Percentiles rank a stretch among this genome's conserved stretches.
phyloP scores from a whole-genome alignment of 2,329 filamentous ascomycete species.

The Aphanoascus verrucosus region DNA sequence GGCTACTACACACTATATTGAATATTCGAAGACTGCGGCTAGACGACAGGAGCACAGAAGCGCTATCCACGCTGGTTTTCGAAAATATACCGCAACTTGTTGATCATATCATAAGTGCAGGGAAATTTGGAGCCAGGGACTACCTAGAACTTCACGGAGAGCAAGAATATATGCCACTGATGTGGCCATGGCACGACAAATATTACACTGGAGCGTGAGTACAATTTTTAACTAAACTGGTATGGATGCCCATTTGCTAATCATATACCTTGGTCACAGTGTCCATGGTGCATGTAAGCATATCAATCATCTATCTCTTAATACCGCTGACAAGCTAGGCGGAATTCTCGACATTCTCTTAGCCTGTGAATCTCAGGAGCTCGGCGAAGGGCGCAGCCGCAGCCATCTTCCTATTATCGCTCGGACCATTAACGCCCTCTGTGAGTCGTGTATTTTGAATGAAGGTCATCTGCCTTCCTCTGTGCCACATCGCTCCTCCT shows the following conservation, averaged over 20 bases:
- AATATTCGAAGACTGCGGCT: constrained; percentile 25
- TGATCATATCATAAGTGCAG: constrained; percentile 26
- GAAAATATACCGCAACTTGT: constrained; percentile 25
- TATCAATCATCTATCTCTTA: background rate
- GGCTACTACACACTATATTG: constrained; percentile 29
- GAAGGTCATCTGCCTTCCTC: constrained; percentile 32
- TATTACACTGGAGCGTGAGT: constrained; percentile 33
- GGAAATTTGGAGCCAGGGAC: constrained; percentile 24
- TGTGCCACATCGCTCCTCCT: constrained; percentile 24
- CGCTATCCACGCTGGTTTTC: constrained; percentile 20
- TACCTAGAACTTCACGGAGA: constrained; percentile 25
- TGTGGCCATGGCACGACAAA: constrained; percentile 32
- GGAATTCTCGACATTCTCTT: constrained; percentile 32
- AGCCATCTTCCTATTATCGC: constrained; percentile 27
- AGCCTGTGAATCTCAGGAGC: constrained; percentile 25
- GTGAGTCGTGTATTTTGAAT: constrained; percentile 25
- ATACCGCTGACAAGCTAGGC: constrained; percentile 14
- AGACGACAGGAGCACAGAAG: constrained; percentile 17
- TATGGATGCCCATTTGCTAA: background rate
- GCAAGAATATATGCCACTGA: constrained; percentile 28
- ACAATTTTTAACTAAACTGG: background rate
- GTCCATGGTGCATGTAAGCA: constrained; percentile 19
- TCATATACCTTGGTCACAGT: constrained; percentile 6
- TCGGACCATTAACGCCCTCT: constrained; percentile 29
- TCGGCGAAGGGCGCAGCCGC: constrained; percentile 18